Evolutionary conservation across 2,329 filamentous ascomycete species (phyloP), one percentile per base, ranked within the genome.

Genomic region (Ambrosiella beaveri): DNA sequence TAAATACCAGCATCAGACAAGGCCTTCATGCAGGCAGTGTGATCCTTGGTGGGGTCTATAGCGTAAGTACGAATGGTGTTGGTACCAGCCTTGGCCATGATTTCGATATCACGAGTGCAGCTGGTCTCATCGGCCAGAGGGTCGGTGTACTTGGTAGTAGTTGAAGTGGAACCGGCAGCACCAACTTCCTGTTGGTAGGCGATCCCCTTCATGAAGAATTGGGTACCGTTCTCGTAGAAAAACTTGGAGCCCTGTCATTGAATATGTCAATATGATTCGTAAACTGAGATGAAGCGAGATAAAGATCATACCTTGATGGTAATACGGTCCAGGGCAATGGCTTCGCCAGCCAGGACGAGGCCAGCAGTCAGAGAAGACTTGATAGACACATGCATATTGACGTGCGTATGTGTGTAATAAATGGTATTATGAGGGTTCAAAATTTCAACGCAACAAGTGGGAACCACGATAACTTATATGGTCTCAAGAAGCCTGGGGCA

Each of bases 61-160:
- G 91, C 89, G 71, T 98, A 98, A 59, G 93, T 90, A 71, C 93
- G 91, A 71, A 98, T 91, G 65, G 84, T 82, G 74, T 98, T 98
- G 71, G 89, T 95, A 63, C 82, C 77, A 62, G 96, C 79, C 70
- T 88, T 74, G 68, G 79, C 69, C 64, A 98, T 77, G 65, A 86
- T 80, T 52, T 88, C 88, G 54, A 98, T 80, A 69, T 98, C 93
- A 65, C 91, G 87, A 70, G 80, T 79, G 78, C 93, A 97, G 64
- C 73, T 71, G 39, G 74, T 72, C 59, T 73, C 71, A 67, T 95
- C 81, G 64, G 88, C 78, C 45, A 98, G 81, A 60, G 93, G 91
- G 68, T 98, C 93, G 62, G 75, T 78, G 75, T 90, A 97, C 62
- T 75, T 75, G 41, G 73, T 61, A 61, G 61, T 57, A 52, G 62